phyloP scores from a whole-genome alignment of 2,329 filamentous ascomycete species.

The Aspergillus sojae region DNA sequence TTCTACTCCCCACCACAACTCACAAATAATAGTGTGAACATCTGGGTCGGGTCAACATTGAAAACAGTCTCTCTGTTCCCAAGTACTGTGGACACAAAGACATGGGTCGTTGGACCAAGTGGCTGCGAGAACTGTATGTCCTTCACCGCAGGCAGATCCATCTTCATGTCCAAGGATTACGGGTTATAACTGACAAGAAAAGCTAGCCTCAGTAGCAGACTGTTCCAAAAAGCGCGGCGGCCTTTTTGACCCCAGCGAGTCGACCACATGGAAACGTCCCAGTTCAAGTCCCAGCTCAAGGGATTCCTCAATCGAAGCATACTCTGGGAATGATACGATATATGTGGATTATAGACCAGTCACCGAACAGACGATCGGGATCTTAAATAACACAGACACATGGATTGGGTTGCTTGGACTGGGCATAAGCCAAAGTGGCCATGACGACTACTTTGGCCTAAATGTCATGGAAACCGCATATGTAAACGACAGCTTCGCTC shows the following conservation, averaged over 20 bases:
- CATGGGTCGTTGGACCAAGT: neutral
- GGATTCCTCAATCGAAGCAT: neutral
- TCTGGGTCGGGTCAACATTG: neutral
- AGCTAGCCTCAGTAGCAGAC: neutral
- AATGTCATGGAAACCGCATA: neutral
- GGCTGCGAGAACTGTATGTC: neutral
- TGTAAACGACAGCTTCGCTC: neutral
- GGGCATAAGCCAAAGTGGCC: neutral
- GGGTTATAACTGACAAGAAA: neutral
- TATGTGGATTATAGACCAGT: neutral
- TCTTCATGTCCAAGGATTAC: too few species aligned
- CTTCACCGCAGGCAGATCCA: too few species aligned
- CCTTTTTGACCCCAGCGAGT: neutral
- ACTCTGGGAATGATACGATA: neutral
- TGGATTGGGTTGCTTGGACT: slow-evolving; percentile 2
- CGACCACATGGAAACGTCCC: neutral
- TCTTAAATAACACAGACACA: neutral
- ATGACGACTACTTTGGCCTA: neutral
- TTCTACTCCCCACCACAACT: neutral
- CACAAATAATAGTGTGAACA: neutral
- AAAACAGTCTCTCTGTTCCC: neutral
- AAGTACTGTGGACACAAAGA: neutral
- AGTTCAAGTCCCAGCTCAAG: neutral
- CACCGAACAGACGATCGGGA: neutral
- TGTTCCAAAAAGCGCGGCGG: neutral